phyloP scores from a whole-genome alignment of 371 early-diverging fungal genomes.

The Rhizopus sp. region DNA sequence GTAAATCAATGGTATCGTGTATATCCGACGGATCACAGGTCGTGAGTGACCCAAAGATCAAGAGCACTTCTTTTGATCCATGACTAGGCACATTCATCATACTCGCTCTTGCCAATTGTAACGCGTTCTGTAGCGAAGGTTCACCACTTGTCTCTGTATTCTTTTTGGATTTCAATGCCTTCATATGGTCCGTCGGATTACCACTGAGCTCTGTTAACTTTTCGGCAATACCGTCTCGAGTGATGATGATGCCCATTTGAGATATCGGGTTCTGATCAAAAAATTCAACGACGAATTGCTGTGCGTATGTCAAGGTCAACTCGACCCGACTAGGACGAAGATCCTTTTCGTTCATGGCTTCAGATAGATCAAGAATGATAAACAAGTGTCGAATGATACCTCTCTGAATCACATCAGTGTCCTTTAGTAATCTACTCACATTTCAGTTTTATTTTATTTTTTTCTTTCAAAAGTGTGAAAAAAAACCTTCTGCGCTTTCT shows the following conservation, averaged over 20 bases:
- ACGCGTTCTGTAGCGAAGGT: slow-evolving; percentile 89
- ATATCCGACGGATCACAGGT: slow-evolving; percentile 95
- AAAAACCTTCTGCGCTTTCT: slow-evolving; percentile 69
- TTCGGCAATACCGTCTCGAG: slow-evolving; percentile 87
- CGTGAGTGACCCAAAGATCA: slow-evolving; percentile 85
- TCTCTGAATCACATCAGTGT: slow-evolving; percentile 84
- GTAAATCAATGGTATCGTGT: slow-evolving; percentile 71
- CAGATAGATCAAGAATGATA: slow-evolving; percentile 82
- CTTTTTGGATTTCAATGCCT: slow-evolving; percentile 63
- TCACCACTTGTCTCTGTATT: slow-evolving; percentile 85
- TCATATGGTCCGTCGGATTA: slow-evolving; percentile 77
- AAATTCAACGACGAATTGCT: slow-evolving; percentile 81
- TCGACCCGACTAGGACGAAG: slow-evolving; percentile 81
- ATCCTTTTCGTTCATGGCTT: slow-evolving; percentile 84
- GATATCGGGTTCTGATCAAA: slow-evolving; percentile 96
- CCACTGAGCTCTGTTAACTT: slow-evolving; percentile 84
- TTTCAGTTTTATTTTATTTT: not conserved
- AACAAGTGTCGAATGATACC: slow-evolving; percentile 93
- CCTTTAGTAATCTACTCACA: slow-evolving; percentile 60
- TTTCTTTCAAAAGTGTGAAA: not conserved
- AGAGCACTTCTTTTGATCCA: slow-evolving; percentile 86
- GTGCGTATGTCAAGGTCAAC: slow-evolving; percentile 65
- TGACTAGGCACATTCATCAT: slow-evolving; percentile 88
- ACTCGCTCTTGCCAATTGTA: slow-evolving; percentile 75
- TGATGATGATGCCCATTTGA: slow-evolving; percentile 87